Conservation (phyloP, 805 yeast species). For the Saccharomycopsis javanensis region DNA sequence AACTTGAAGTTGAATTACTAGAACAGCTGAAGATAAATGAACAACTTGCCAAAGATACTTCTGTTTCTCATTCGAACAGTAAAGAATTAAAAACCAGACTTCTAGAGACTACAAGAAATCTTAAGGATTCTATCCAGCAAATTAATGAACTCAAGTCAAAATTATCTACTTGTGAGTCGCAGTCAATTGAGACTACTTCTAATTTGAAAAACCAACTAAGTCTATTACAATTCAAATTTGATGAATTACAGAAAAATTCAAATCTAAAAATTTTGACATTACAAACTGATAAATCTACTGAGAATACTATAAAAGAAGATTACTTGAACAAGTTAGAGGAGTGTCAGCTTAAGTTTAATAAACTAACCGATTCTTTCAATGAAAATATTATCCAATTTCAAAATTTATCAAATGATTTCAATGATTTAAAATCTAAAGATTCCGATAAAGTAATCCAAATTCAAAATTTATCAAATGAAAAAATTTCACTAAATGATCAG, state of each 20-base stretch:
- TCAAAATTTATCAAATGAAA: not conserved
- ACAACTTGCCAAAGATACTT: not conserved
- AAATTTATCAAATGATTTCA: not conserved
- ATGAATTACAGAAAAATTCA: constrained; percentile 1
- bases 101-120: not conserved
- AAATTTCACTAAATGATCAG: not conserved
- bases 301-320: not conserved
- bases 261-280: not conserved
- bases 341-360: not conserved
- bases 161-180: not conserved
- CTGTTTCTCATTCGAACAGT: not conserved
- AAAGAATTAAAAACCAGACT: constrained; percentile 3
- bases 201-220: not conserved
- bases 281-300: not conserved
- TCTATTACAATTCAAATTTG: not conserved
- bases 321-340: not conserved
- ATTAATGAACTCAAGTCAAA: not conserved
- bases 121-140: not conserved
- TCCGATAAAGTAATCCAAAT: not conserved
- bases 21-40: constrained; percentile 4
- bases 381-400: not conserved
- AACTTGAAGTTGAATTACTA: not conserved
- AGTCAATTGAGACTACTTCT: not conserved
- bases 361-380: not conserved
- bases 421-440: not conserved